Evolutionary conservation across 306 rosid species (phyloP), one percentile per base, ranked within the genome.

Genomic region (Gleditsia sinensis): DNA sequence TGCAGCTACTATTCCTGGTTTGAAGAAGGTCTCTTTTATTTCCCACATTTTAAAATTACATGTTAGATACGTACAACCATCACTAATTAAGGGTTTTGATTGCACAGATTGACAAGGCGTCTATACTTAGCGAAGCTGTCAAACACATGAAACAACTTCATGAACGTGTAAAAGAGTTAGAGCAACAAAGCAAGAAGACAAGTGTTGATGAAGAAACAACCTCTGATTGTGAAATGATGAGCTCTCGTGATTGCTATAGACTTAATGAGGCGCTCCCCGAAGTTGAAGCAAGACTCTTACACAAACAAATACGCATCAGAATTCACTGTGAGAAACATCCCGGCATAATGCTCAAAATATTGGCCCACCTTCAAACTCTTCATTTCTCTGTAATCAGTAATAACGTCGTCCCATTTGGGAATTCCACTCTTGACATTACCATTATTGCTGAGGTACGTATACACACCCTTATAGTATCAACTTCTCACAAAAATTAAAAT

Each of bases 1-100:
- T 43, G 71, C 82, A 23, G 82, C 82, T 6, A 78, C 78, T 20
- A 64, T 78, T 20, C 82, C 82, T 42, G 82, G 78, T 16, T 45
- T 78, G 20, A 78, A 78, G 78, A 78, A 78, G 82, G 82, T 78
- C 21, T 40, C 59, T 62, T 30, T n/a, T 14, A 13, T 17, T 68
- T 2, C 68, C 19, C 63, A 14, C 5, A 37, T 13, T 49, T 32
- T 49, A 9, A 33, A 5, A 33, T 2, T 33, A 33, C 6, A 2
- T 3, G 6, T 33, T 30, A 30, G 34, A 30, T n/a, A n/a, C n/a
- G n/a, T n/a, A n/a, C n/a, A n/a, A n/a, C n/a, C n/a, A n/a, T n/a
- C n/a, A n/a, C n/a, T 33, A 7, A 33, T 4, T 33, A 4, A 33
- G 6, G 37, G 37, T 33, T 33, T 33, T 33, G 30, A 21, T 53